A percentile compares a stretch with the other conserved stretches of the same genome.
Evolutionary conservation across 805 yeast species (phyloP).

Genomic region (Diddensiella santjacobensis): DNA sequence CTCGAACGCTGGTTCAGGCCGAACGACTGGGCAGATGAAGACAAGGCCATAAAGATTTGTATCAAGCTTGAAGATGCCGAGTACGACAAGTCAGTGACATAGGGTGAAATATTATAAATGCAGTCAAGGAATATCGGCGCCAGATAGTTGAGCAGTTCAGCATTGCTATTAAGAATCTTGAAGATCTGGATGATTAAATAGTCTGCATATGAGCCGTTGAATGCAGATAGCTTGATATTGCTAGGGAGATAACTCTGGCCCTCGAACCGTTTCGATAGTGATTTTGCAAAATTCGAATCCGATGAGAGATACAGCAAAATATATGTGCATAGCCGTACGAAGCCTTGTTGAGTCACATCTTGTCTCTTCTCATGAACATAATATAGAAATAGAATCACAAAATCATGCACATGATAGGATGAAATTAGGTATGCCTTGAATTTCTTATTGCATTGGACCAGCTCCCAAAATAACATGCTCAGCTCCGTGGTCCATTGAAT

Average conservation of each 20-base stretch:
- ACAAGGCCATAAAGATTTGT: slow-evolving; percentile 24
- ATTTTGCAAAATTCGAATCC: slow-evolving; percentile 25
- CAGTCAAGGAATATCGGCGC: slow-evolving; percentile 29
- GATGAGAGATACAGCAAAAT: slow-evolving; percentile 30
- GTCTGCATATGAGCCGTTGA: slow-evolving; percentile 31
- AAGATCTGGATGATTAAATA: slow-evolving; percentile 26
- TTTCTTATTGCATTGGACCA: slow-evolving; percentile 64
- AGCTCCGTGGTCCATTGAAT: slow-evolving; percentile 51
- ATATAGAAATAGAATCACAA: slow-evolving; percentile 52
- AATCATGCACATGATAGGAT: slow-evolving; percentile 48
- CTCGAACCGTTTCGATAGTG: slow-evolving; percentile 26
- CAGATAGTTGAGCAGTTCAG: slow-evolving; percentile 20
- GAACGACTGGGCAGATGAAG: slow-evolving; percentile 17
- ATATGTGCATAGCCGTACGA: slow-evolving; percentile 34
- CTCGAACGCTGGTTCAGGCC: slow-evolving; percentile 20
- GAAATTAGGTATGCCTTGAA: slow-evolving; percentile 36
- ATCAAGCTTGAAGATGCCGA: slow-evolving; percentile 28
- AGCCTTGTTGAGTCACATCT: slow-evolving; percentile 24
- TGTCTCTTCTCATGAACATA: slow-evolving; percentile 51
- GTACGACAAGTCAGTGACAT: slow-evolving; percentile 27
- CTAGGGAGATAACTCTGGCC: slow-evolving; percentile 28
- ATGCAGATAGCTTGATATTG: slow-evolving; percentile 24
- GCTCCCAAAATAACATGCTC: slow-evolving; percentile 69
- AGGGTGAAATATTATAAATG: slow-evolving; percentile 32
- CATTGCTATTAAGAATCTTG: slow-evolving; percentile 19